phyloP scores from a whole-genome alignment of 495 filamentous ascomycete species.

The Penicillium angulare region DNA sequence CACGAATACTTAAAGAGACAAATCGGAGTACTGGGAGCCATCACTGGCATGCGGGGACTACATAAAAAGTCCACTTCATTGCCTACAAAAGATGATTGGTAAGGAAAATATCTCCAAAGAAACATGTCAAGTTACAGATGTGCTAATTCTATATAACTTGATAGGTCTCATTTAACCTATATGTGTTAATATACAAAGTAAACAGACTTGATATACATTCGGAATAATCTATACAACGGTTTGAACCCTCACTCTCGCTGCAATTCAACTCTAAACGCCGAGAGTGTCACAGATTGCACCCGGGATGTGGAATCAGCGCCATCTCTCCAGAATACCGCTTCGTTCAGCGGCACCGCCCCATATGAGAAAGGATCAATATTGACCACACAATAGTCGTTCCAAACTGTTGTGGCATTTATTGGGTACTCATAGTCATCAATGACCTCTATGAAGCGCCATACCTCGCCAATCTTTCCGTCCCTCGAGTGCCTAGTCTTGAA shows the following conservation, averaged over 20 bases:
- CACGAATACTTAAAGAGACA: slow-evolving; percentile 1
- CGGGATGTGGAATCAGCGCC: background rate
- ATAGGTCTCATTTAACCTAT: slow-evolving; percentile 6
- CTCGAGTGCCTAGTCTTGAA: background rate
- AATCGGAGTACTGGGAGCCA: background rate
- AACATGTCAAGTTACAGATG: background rate
- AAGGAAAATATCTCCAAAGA: too few species aligned
- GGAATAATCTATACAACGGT: too few species aligned
- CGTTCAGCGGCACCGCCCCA: slow-evolving; percentile 3
- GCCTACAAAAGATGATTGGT: background rate
- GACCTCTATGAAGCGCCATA: slow-evolving; percentile 6
- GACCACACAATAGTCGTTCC: slow-evolving; percentile 8
- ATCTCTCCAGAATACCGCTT: slow-evolving; percentile 3
- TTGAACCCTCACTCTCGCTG: background rate
- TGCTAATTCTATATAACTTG: background rate
- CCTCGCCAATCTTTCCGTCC: slow-evolving; percentile 1
- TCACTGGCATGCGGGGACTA: background rate
- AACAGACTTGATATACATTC: background rate
- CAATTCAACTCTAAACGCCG: slow-evolving; percentile 3
- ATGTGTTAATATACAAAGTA: background rate
- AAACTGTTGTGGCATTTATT: slow-evolving; percentile 3
- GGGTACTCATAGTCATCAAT: slow-evolving; percentile 4
- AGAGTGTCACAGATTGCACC: slow-evolving; percentile 6
- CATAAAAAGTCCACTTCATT: background rate
- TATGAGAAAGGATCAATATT: slow-evolving; percentile 7